A percentile compares a stretch with the other conserved stretches of the same genome.
phyloP scores from a whole-genome alignment of 139 green algal species.

The Eudorina sp. region DNA sequence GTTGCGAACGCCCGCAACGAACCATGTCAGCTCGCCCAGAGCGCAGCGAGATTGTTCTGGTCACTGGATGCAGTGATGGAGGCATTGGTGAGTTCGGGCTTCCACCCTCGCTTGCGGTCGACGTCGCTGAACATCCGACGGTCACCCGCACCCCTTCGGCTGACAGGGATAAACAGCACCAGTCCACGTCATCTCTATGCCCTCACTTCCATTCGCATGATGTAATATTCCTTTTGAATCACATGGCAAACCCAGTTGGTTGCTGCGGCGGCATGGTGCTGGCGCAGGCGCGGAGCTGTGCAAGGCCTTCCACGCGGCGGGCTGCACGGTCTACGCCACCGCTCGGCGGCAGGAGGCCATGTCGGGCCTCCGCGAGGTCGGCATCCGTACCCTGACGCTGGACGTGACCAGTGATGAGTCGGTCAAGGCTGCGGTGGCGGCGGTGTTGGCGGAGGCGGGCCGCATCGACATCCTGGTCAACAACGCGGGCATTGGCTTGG shows the following conservation, averaged over 20 bases:
- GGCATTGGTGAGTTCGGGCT: slow-evolving; percentile 55
- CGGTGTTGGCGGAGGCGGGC: slow-evolving; percentile 6
- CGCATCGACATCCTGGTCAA: slow-evolving; percentile 41
- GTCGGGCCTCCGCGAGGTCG: background rate
- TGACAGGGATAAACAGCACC: too few relatives aligned
- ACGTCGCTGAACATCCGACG: too few relatives aligned
- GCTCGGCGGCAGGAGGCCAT: slow-evolving; percentile 54
- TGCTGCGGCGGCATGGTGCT: too few relatives aligned
- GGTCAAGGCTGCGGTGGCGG: slow-evolving; percentile 27
- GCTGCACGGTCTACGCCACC: slow-evolving; percentile 54
- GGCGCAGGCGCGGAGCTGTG: slow-evolving; percentile 39
- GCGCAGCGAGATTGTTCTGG: slow-evolving; percentile 19
- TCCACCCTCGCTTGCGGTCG: too few relatives aligned
- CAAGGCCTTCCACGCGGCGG: slow-evolving; percentile 32
- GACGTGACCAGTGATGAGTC: slow-evolving; percentile 48
- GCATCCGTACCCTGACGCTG: slow-evolving; percentile 43
- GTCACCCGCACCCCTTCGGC: too few relatives aligned
- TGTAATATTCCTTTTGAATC: too few relatives aligned
- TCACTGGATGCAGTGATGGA: slow-evolving; percentile 61
- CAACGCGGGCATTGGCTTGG: slow-evolving; percentile 46
- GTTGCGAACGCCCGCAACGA: too few relatives aligned
- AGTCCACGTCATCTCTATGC: too few relatives aligned
- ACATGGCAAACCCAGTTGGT: too few relatives aligned
- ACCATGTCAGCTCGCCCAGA: background rate
- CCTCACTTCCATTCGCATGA: too few relatives aligned